A percentile compares a stretch with the other conserved stretches of the same genome.
Evolutionary conservation across 768 basidiomycete species (phyloP).

Genomic region (Collybiopsis confluens): DNA sequence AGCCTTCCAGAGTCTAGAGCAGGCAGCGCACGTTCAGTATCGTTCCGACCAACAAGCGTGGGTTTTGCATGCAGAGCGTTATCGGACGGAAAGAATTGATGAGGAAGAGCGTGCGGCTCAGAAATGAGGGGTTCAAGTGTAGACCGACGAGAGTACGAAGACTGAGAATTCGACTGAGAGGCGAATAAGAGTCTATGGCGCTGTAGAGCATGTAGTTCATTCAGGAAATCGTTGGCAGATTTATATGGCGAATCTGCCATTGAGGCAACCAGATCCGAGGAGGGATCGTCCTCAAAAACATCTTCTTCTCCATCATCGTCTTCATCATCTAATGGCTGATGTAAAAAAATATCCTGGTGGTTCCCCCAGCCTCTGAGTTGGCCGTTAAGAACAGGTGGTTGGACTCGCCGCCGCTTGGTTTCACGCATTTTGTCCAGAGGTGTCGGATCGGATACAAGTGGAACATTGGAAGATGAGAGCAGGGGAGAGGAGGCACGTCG

Average conservation of each 20-base stretch:
- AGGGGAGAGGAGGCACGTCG: constrained; percentile 46
- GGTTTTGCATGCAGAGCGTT: neutral
- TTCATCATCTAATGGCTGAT: too few relatives aligned
- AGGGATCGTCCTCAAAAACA: constrained; percentile 3
- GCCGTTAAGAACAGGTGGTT: constrained; percentile 53
- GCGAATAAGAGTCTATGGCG: constrained; percentile 53
- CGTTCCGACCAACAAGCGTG: neutral
- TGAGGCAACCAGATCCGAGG: neutral
- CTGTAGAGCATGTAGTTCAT: constrained; percentile 60
- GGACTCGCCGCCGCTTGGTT: constrained; percentile 50
- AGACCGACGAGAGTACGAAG: neutral
- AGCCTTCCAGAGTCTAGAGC: neutral
- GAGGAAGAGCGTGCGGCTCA: neutral
- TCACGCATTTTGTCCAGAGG: constrained; percentile 25
- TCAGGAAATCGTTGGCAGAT: constrained; percentile 58
- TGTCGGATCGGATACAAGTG: constrained; percentile 23
- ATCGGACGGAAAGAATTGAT: neutral
- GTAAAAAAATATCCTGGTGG: constrained; percentile 24
- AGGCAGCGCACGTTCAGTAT: neutral
- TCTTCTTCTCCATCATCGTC: constrained; percentile 18
- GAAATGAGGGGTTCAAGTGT: neutral
- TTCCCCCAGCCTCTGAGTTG: constrained; percentile 41
- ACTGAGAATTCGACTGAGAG: neutral
- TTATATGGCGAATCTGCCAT: constrained; percentile 44
- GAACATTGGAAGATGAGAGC: constrained; percentile 20